phyloP scores from a whole-genome alignment of 106 monocot species.

The Hemerocallis citrina region DNA sequence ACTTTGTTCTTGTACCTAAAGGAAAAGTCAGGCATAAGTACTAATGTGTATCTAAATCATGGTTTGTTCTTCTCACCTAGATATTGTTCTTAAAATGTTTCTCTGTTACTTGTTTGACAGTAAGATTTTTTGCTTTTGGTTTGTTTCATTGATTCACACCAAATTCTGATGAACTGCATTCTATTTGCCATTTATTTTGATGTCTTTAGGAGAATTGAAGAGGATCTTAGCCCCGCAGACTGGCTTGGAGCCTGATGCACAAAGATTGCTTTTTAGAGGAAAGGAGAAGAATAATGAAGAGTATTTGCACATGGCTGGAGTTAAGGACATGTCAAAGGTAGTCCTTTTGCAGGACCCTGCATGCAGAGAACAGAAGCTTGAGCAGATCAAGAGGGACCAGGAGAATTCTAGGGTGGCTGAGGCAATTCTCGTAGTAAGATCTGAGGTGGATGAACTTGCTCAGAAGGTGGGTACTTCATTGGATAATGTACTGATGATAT shows the following conservation, averaged over 20 bases:
- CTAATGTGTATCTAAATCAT: too few species aligned
- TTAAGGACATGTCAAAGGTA: conserved; percentile 74
- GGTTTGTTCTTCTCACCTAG: too few species aligned
- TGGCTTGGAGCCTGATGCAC: conserved; percentile 72
- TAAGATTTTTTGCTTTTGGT: too few species aligned
- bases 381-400: conserved; percentile 38
- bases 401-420: conserved; percentile 49
- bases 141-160: too few species aligned
- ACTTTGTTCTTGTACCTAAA: too few species aligned
- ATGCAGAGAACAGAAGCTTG: conserved; percentile 44
- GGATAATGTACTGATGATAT: background rate
- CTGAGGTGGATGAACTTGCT: conserved; percentile 70
- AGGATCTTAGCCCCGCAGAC: conserved; percentile 36
- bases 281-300: conserved; percentile 77
- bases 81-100: too few species aligned
- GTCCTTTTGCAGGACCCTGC: conserved; percentile 77
- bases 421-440: conserved; percentile 46
- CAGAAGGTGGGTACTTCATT: conserved; percentile 38
- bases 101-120: too few species aligned
- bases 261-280: conserved; percentile 83
- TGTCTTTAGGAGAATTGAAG: conserved; percentile 76
- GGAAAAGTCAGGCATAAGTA: too few species aligned
- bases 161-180: too few species aligned
- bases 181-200: background rate
- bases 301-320: conserved; percentile 57